Evolutionary conservation across 2,329 filamentous ascomycete genomes (phyloP), one percentile per base, ranked within the genome.

Genomic region (Colletotrichum simmondsii): DNA sequence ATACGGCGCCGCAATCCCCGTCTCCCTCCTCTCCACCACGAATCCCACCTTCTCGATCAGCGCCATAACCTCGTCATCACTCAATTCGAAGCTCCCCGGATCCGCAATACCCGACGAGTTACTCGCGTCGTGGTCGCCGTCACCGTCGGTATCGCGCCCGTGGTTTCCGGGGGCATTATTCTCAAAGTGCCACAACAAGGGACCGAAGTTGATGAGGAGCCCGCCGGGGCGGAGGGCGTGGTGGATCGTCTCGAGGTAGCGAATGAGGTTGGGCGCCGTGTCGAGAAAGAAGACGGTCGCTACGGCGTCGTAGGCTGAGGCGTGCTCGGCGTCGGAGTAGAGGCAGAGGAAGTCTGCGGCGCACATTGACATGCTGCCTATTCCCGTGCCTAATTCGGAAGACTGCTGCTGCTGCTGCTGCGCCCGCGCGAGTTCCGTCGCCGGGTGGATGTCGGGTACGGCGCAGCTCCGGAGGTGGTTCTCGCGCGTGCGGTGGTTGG

Each of bases 211-310:
- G 79, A 98, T 89, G 86, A 97, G 94, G 4, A 97, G 78, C 0
- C 97, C 97, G 30, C 93, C 93, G 0, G 90, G 87, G 76, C 89
- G 91, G 62, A 99, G 88, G 78, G 95, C 97, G 79, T 93, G 90
- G 54, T 85, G 86, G 67, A 98, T 94, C 2, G 95, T 92, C 79
- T 97, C 92, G 42, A 99, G 90, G 80, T 99, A 99, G 2, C 93
- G 90, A 66, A 98, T 93, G 37, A 98, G 81, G 80, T 99, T 98
- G 1, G 96, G 95, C 2, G 97, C 97, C 1, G 97, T 99, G 81
- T 99, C 97, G 71, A 99, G 92, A 85, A 99, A 99, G 85, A 98
- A 99, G 12, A 98, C 94, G 3, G 93, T 94, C 0, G 94, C 92
- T 2, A 98, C 94, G 1, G 93, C 95, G 78, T 98, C 92, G 81